Percentiles rank a stretch among this genome's conserved stretches.
Conservation (phyloP, 306 rosid genomes). For the Hippophae tibetana region DNA sequence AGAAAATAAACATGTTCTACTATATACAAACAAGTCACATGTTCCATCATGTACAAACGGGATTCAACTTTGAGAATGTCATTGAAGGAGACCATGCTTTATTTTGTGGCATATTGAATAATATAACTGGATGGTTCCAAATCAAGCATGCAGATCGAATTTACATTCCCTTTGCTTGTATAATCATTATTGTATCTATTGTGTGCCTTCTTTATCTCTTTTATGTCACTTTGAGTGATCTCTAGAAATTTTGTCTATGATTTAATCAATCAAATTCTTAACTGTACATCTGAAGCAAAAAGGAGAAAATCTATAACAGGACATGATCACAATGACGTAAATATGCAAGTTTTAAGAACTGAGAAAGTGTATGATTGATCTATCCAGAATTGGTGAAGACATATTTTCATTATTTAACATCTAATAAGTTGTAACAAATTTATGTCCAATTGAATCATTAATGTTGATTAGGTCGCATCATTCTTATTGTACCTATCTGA, state of each 20-base stretch:
- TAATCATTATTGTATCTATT: not conserved
- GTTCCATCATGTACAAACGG: no score
- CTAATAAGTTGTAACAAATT: no score
- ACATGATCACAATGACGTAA: not conserved
- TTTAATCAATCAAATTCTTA: not conserved
- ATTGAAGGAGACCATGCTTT: no score
- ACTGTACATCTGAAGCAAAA: no score
- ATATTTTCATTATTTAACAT: no score
- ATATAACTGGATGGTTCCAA: no score
- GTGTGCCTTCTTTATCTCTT: not conserved
- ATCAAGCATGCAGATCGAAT: not conserved
- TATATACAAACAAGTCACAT: no score
- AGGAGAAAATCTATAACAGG: not conserved
- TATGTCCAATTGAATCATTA: not conserved
- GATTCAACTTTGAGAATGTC: no score
- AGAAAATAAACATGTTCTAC: no score
- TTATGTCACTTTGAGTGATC: not conserved
- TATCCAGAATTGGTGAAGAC: not conserved
- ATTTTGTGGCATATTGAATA: no score
- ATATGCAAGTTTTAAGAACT: not conserved
- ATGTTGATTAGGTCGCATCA: conserved; percentile 49
- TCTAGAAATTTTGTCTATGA: not conserved
- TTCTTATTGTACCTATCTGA: conserved; percentile 77
- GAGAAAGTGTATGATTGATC: not conserved
- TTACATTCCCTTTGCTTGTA: not conserved